phyloP scores from a whole-genome alignment of 2,329 filamentous ascomycete species.

The Fonsecaea monophora region DNA sequence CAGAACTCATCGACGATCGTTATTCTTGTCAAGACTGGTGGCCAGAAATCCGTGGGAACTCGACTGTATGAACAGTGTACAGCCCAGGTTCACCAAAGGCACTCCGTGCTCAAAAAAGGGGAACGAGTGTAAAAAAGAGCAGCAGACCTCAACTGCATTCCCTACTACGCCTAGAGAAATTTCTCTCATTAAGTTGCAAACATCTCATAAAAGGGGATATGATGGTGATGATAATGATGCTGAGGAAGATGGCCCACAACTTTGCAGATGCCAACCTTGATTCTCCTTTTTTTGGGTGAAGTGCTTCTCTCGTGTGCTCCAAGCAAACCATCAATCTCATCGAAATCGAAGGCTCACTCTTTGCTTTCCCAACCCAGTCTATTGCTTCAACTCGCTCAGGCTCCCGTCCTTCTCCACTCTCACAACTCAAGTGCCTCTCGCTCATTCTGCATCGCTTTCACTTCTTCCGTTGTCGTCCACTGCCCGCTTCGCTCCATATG shows the following conservation, averaged over 20 bases:
- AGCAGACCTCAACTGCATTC: not conserved
- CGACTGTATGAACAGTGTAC: no score
- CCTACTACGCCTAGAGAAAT: not conserved
- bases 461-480: conserved; percentile 15
- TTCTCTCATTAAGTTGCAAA: conserved; percentile 13
- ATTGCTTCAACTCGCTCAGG: conserved; percentile 12
- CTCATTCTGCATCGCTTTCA: conserved; percentile 11
- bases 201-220: conserved; percentile 12
- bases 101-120: not conserved
- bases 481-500: conserved; percentile 18
- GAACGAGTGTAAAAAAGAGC: not conserved
- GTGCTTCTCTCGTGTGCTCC: conserved; percentile 17
- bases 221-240: conserved; percentile 7
- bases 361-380: conserved; percentile 18
- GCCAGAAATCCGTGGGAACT: no score
- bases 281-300: conserved; percentile 18
- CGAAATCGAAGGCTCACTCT: conserved; percentile 14
- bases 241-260: conserved; percentile 14
- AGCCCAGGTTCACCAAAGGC: no score
- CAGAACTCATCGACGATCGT: no score
- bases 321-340: conserved; percentile 19
- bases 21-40: no score
- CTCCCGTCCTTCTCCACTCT: conserved; percentile 13
- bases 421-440: conserved; percentile 6
- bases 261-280: conserved; percentile 25